These are phyloP conservation scores for Diaporthe sp. DNA, from an alignment of 2,329 filamentous ascomycete species.

Conservation along the genomic window DNA sequence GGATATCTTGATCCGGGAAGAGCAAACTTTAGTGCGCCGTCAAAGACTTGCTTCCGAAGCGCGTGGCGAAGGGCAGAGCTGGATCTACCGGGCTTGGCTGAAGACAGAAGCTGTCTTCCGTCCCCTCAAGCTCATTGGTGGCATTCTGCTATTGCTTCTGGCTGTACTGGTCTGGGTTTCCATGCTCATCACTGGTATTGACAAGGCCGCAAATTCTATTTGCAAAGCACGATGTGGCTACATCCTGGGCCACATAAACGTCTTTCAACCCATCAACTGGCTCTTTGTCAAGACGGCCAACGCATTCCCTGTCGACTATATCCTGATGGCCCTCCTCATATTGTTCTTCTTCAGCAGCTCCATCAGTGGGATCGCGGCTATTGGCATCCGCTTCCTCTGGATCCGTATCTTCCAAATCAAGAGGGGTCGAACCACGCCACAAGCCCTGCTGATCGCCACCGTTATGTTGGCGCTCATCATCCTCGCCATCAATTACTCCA, in stretches of 20 bases:
- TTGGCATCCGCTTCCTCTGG: slow-evolving; percentile 98
- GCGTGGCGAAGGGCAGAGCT: slow-evolving; percentile 81
- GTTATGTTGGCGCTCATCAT: slow-evolving; percentile 92
- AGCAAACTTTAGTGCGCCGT: slow-evolving; percentile 90
- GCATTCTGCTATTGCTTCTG: slow-evolving; percentile 81
- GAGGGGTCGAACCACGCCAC: slow-evolving; percentile 89
- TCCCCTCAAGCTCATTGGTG: slow-evolving; percentile 89
- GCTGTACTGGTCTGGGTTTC: slow-evolving; percentile 85
- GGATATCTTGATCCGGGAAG: slow-evolving; percentile 88
- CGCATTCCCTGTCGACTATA: slow-evolving; percentile 92
- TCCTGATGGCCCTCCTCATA: slow-evolving; percentile 87
- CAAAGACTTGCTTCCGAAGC: slow-evolving; percentile 89
- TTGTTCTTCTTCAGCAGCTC: slow-evolving; percentile 91
- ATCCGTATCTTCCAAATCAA: slow-evolving; percentile 92
- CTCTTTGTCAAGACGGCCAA: slow-evolving; percentile 84
- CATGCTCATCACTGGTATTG: slow-evolving; percentile 95
- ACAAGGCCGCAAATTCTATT: slow-evolving; percentile 95
- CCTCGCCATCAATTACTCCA: slow-evolving; percentile 90
- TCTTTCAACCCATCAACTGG: slow-evolving; percentile 97
- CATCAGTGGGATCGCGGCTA: slow-evolving; percentile 84
- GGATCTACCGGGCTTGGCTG: slow-evolving; percentile 81
- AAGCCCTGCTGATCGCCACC: slow-evolving; percentile 91
- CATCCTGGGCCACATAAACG: slow-evolving; percentile 86
- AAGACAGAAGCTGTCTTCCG: slow-evolving; percentile 86
- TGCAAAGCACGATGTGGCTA: slow-evolving; percentile 95